Conservation (phyloP, 2,329 filamentous ascomycete species). For the Huntiella moniliformis region DNA sequence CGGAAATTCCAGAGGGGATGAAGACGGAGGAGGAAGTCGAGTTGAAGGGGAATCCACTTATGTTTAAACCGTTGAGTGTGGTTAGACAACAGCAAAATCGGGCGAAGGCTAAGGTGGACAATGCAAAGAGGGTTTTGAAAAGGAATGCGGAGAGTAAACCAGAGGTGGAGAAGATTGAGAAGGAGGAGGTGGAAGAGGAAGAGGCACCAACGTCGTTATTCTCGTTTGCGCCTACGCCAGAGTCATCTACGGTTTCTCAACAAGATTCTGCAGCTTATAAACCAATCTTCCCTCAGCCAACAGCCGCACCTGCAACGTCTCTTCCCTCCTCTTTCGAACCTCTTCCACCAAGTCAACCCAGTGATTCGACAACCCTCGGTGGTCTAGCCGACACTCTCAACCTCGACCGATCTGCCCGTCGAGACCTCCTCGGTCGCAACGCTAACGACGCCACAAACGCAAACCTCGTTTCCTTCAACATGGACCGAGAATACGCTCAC, state of each 20-base stretch:
- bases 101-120: conserved; percentile 42
- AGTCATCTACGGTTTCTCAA: conserved; percentile 13
- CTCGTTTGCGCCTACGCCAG: conserved; percentile 27
- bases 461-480: conserved; percentile 74
- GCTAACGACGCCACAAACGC: conserved; percentile 27
- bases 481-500: conserved; percentile 66
- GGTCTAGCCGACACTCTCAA: conserved; percentile 60
- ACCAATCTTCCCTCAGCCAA: conserved; percentile 27
- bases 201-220: conserved; percentile 46
- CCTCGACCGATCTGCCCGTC: conserved; percentile 54
- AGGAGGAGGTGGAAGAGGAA: background rate
- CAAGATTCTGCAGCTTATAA: conserved; percentile 23
- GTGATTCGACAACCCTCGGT: conserved; percentile 10
- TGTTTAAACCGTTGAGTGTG: conserved; percentile 81
- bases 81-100: conserved; percentile 37
- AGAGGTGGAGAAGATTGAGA: conserved; percentile 1
- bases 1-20: conserved; percentile 35
- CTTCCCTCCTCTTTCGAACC: conserved; percentile 6
- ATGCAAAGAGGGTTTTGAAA: conserved; percentile 16
- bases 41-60: conserved; percentile 58
- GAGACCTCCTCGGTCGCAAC: conserved; percentile 67
- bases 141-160: background rate
- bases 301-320: conserved; percentile 13
- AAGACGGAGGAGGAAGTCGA: conserved; percentile 46
- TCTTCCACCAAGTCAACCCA: background rate